These are phyloP conservation scores for Metarhizium rileyi DNA, from an alignment of 2,329 filamentous ascomycete species.

Conservation along the genomic window DNA sequence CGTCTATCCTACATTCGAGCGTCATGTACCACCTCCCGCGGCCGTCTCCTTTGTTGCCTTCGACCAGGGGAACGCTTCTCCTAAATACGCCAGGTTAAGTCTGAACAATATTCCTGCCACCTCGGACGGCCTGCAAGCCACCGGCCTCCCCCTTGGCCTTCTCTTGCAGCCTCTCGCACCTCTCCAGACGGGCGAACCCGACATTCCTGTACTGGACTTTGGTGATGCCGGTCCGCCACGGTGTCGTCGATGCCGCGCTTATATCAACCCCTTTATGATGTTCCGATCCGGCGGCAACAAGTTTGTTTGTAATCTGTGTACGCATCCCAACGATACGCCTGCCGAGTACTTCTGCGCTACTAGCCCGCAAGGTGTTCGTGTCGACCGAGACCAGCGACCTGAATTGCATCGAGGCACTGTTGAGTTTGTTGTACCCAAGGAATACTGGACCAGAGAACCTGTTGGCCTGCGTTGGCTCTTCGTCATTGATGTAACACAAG, in stretches of 20 bases:
- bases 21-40: slow-evolving; percentile 81
- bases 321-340: slow-evolving; percentile 89
- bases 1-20: slow-evolving; percentile 91
- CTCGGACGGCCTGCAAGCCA: slow-evolving; percentile 68
- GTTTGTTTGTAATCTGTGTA: slow-evolving; percentile 97
- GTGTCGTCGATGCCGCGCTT: slow-evolving; percentile 85
- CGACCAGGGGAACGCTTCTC: slow-evolving; percentile 93
- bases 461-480: slow-evolving; percentile 84
- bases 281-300: slow-evolving; percentile 92
- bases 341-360: slow-evolving; percentile 90
- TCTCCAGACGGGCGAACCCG: slow-evolving; percentile 72
- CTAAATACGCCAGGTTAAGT: slow-evolving; percentile 84
- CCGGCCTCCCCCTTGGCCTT: slow-evolving; percentile 77
- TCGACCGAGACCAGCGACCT: slow-evolving; percentile 80
- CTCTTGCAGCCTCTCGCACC: slow-evolving; percentile 80
- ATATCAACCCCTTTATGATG: slow-evolving; percentile 99
- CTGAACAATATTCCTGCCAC: slow-evolving; percentile 87
- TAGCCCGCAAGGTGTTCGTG: slow-evolving; percentile 73
- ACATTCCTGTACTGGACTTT: slow-evolving; percentile 90
- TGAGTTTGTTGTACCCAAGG: slow-evolving; percentile 93
- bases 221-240: slow-evolving; percentile 82
- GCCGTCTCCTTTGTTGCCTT: slow-evolving; percentile 84
- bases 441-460: slow-evolving; percentile 95
- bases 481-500: slow-evolving; percentile 85
- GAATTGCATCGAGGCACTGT: slow-evolving; percentile 88